Conservation (phyloP, 2,329 filamentous ascomycete species). For the Verticillium isaacii region DNA sequence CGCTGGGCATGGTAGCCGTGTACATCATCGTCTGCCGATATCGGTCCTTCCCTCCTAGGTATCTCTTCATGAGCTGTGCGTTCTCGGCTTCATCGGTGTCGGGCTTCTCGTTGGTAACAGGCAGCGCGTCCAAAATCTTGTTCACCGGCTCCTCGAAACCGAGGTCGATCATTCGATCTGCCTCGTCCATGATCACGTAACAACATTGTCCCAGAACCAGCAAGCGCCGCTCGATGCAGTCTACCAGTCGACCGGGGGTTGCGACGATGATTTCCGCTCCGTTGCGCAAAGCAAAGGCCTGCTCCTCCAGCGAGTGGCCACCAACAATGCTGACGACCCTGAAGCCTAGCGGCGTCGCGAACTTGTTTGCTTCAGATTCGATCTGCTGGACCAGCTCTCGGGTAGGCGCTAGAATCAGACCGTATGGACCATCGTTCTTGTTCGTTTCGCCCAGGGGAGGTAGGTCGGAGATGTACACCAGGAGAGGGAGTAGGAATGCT, state of each 20-base stretch:
- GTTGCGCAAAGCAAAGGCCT: conserved; percentile 82
- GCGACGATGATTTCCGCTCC: conserved; percentile 97
- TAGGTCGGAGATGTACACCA: conserved; percentile 91
- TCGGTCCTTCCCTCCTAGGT: conserved; percentile 68
- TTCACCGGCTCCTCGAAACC: conserved; percentile 98
- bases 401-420: conserved; percentile 93
- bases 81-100: conserved; percentile 91
- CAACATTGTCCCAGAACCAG: conserved; percentile 94
- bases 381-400: conserved; percentile 98
- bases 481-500: conserved; percentile 83
- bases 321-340: conserved; percentile 97
- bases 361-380: conserved; percentile 88
- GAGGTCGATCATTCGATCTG: conserved; percentile 97
- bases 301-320: conserved; percentile 91
- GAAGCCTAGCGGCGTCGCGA: conserved; percentile 85
- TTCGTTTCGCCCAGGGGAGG: conserved; percentile 79
- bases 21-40: conserved; percentile 99
- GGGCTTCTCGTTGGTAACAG: conserved; percentile 90
- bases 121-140: conserved; percentile 92
- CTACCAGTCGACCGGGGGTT: conserved; percentile 93
- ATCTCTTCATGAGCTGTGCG: conserved; percentile 74
- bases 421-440: conserved; percentile 93
- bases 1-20: conserved; percentile 93
- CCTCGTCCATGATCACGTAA: conserved; percentile 99
- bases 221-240: conserved; percentile 91